These are phyloP conservation scores for Castanea mollissima DNA, from an alignment of 306 rosid genomes.

Conservation along the genomic window DNA sequence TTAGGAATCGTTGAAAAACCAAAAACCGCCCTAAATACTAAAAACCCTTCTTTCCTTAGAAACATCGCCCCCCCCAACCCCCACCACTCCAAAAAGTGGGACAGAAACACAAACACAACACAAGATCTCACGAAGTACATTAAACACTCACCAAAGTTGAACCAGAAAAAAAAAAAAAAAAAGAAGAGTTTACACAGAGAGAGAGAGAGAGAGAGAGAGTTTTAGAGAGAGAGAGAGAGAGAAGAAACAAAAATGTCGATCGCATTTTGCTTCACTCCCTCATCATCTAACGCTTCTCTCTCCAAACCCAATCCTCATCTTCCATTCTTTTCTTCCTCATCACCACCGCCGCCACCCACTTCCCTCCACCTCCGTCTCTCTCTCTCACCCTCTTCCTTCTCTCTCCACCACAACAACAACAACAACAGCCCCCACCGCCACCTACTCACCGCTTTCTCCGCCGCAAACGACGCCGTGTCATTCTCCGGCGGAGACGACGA, in stretches of 20 bases:
- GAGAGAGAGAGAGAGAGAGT: no score
- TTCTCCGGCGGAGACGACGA: conserved; percentile 29
- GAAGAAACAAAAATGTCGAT: conserved; percentile 55
- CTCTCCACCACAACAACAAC: conserved; percentile 21
- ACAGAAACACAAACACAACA: no score
- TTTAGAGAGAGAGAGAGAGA: no score
- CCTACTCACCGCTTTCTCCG: conserved; percentile 16
- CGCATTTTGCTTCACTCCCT: conserved; percentile 48
- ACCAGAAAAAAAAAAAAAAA: no score
- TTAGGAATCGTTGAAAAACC: no score
- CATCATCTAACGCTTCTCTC: conserved; percentile 18
- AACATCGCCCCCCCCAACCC: no score
- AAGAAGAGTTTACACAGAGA: no score
- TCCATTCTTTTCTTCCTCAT: background rate
- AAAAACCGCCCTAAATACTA: no score
- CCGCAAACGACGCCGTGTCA: conserved; percentile 3
- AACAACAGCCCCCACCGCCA: background rate
- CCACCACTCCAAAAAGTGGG: no score
- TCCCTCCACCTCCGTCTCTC: conserved; percentile 25
- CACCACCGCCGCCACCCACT: background rate
- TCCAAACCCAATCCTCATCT: conserved; percentile 31
- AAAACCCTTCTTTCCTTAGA: no score
- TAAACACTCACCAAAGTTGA: no score
- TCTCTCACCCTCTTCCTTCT: conserved; percentile 6
- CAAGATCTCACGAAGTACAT: no score